A percentile compares a stretch with the other conserved stretches of the same genome.
Evolutionary conservation across 805 yeast species (phyloP).

Genomic region (Candida coquimbonensis): DNA sequence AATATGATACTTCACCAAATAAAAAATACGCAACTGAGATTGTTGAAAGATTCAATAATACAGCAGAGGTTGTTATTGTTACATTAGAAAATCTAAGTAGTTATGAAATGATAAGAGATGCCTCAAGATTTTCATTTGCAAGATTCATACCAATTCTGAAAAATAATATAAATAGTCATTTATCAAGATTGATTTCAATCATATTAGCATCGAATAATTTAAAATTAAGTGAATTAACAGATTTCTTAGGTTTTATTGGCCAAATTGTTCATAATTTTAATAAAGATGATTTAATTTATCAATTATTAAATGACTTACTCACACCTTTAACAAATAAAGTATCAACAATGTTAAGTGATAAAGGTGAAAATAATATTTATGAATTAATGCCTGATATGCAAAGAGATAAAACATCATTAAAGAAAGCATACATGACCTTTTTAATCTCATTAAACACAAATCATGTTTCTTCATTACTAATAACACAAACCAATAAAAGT

Average conservation of each 20-base stretch:
- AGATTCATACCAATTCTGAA: slow-evolving; percentile 75
- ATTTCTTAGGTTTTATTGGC: slow-evolving; percentile 78
- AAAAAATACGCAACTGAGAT: slow-evolving; percentile 29
- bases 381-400: slow-evolving; percentile 47
- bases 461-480: slow-evolving; percentile 69
- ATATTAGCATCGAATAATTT: slow-evolving; percentile 52
- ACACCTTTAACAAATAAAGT: slow-evolving; percentile 69
- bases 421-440: slow-evolving; percentile 63
- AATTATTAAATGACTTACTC: slow-evolving; percentile 63
- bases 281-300: slow-evolving; percentile 59
- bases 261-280: slow-evolving; percentile 79
- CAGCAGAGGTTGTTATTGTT: slow-evolving; percentile 77
- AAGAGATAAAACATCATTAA: slow-evolving; percentile 58
- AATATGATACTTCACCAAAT: slow-evolving; percentile 22
- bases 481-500: slow-evolving; percentile 58
- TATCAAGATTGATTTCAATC: slow-evolving; percentile 66
- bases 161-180: slow-evolving; percentile 38
- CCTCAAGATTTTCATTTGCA: slow-evolving; percentile 81
- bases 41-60: slow-evolving; percentile 50
- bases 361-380: slow-evolving; percentile 33
- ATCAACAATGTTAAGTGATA: slow-evolving; percentile 40
- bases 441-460: slow-evolving; percentile 67
- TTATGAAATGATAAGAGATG: slow-evolving; percentile 68
- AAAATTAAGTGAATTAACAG: slow-evolving; percentile 60
- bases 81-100: slow-evolving; percentile 71